Percentiles rank a stretch among this genome's conserved stretches.
Conservation (phyloP, 1,139 yeast genomes). For the Saccharomyces pastorianus region DNA sequence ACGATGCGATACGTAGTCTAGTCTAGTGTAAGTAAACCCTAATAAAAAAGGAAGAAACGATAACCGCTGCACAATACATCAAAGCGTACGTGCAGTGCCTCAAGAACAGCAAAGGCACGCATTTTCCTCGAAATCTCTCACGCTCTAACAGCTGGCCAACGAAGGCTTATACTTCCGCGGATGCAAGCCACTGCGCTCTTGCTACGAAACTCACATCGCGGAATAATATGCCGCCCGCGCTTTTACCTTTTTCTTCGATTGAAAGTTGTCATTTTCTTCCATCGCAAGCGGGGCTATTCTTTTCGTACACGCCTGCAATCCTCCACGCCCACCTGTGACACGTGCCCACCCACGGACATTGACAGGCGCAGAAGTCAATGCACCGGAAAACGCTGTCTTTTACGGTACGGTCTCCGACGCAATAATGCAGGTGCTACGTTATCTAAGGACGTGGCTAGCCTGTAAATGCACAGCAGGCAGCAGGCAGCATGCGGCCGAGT, state of each 20-base stretch:
- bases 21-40: neutral
- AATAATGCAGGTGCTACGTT: neutral
- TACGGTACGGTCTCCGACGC: neutral
- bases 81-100: neutral
- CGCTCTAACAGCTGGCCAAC: neutral
- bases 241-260: neutral
- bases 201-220: neutral
- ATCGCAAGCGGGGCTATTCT: neutral
- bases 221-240: neutral
- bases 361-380: neutral
- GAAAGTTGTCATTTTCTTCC: neutral
- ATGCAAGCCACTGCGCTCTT: neutral
- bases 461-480: neutral
- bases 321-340: neutral
- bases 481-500: neutral
- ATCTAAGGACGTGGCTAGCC: neutral
- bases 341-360: neutral
- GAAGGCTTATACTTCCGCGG: neutral
- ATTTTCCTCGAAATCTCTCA: neutral
- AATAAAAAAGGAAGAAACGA: conserved; percentile 1
- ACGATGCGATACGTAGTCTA: neutral
- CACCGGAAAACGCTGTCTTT: neutral
- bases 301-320: neutral
- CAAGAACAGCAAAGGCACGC: neutral
- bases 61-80: neutral